Percentiles rank a stretch among this genome's conserved stretches.
phyloP scores from a whole-genome alignment of 1,284 basidiomycete species.

The Malassezia cuniculi region DNA sequence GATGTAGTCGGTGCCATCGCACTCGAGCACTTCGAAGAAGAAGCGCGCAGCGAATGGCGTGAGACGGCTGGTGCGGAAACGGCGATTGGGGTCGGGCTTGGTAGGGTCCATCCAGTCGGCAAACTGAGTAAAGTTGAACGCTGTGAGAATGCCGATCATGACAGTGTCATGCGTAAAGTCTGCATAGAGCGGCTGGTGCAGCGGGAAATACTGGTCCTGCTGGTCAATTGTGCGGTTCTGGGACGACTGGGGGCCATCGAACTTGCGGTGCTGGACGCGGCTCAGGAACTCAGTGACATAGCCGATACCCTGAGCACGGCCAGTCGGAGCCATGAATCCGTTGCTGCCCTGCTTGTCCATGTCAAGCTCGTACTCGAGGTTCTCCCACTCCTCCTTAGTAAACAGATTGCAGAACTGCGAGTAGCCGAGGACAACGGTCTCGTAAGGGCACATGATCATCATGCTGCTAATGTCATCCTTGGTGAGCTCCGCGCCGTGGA shows the following conservation, averaged over 20 bases:
- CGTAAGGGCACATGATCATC: conserved; percentile 45
- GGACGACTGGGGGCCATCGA: conserved; percentile 18
- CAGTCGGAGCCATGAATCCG: conserved; percentile 65
- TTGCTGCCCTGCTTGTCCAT: conserved; percentile 49
- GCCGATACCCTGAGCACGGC: conserved; percentile 66
- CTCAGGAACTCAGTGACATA: conserved; percentile 51
- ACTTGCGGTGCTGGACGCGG: conserved; percentile 22
- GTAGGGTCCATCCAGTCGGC: conserved; percentile 20
- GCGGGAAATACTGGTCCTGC: conserved; percentile 27
- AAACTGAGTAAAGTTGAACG: conserved; percentile 36
- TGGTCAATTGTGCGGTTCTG: conserved; percentile 33
- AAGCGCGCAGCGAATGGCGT: conserved; percentile 26
- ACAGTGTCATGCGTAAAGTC: conserved; percentile 39
- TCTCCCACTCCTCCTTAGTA: conserved; percentile 74
- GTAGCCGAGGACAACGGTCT: conserved; percentile 30
- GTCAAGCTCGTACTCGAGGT: conserved; percentile 57
- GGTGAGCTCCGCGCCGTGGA: conserved; percentile 46
- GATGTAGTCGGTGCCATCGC: conserved; percentile 50
- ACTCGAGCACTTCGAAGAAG: conserved; percentile 28
- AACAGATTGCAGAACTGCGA: conserved; percentile 69
- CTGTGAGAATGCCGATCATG: conserved; percentile 29
- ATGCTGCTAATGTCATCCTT: conserved; percentile 27
- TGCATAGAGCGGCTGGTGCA: conserved; percentile 33
- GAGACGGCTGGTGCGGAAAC: conserved; percentile 26
- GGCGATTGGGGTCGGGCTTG: conserved; percentile 17